Conservation (phyloP, 257 asterid species). For the Catharanthus roseus region DNA sequence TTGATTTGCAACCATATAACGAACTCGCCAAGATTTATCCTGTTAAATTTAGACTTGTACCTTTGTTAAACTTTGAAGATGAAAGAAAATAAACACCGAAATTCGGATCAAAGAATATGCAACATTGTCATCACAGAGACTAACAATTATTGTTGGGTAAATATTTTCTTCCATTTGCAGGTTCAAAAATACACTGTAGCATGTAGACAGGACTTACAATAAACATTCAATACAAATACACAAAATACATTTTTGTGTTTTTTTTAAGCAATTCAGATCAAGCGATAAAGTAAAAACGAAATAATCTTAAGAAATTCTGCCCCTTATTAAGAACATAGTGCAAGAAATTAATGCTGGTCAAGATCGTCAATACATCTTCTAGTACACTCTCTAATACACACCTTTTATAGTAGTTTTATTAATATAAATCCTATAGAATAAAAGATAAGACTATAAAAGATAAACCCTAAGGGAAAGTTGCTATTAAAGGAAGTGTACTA, state of each 20-base stretch:
- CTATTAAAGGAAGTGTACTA: too few species aligned
- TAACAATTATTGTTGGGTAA: not conserved
- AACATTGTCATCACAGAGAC: not conserved
- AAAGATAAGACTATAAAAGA: too few species aligned
- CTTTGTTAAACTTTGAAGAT: not conserved
- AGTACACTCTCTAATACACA: too few species aligned
- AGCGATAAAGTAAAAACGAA: not conserved
- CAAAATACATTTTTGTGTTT: too few species aligned
- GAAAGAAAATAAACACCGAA: not conserved
- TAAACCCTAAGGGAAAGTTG: too few species aligned
- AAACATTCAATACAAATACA: not conserved
- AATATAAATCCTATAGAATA: too few species aligned
- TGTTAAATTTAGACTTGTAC: slow-evolving; percentile 10
- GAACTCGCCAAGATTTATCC: slow-evolving; percentile 48
- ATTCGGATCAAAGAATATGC: not conserved
- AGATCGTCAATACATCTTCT: too few species aligned
- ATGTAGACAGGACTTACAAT: not conserved
- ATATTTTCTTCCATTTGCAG: not conserved
- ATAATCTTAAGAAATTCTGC: not conserved
- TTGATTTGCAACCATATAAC: slow-evolving; percentile 44
- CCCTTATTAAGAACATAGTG: not conserved
- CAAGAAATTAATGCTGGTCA: not conserved
- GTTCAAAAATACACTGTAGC: not conserved
- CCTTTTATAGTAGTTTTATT: too few species aligned
- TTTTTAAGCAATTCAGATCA: not conserved